These are phyloP conservation scores for Psidium guajava DNA, from an alignment of 345 rosid genomes.

Conservation along the genomic window DNA sequence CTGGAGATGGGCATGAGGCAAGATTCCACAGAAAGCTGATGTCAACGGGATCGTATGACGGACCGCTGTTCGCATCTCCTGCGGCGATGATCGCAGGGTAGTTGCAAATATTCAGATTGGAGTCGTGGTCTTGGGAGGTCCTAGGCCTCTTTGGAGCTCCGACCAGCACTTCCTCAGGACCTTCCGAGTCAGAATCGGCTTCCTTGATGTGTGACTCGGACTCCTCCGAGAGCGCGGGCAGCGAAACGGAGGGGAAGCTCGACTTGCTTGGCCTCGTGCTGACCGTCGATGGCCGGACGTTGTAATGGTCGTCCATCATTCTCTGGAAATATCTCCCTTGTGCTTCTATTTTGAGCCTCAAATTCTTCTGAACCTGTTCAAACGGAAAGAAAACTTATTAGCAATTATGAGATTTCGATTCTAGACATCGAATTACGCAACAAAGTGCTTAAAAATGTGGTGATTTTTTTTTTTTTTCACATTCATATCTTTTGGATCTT, in stretches of 20 bases:
- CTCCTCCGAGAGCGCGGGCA: not conserved
- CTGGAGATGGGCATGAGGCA: not conserved
- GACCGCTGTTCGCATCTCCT: not conserved
- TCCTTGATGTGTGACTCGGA: not conserved
- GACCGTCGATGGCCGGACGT: conserved; percentile 1
- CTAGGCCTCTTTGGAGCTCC: not conserved
- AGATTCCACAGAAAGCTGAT: not conserved
- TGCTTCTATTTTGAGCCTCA: conserved; percentile 47
- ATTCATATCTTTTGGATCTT: not conserved
- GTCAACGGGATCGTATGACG: not conserved
- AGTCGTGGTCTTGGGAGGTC: not conserved
- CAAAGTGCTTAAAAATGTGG: not conserved
- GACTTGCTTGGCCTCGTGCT: not conserved
- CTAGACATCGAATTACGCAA: not conserved
- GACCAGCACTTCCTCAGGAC: not conserved
- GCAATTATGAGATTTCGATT: not conserved
- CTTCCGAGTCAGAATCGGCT: not conserved
- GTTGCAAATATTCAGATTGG: not conserved
- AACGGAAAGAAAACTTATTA: not conserved
- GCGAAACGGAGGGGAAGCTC: not conserved
- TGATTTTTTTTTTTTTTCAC: not conserved
- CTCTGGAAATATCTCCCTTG: conserved; percentile 42
- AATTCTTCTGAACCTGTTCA: conserved; percentile 32
- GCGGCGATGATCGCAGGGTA: not conserved
- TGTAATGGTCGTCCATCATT: conserved; percentile 17